Evolutionary conservation across 176 grass and related monocot species (phyloP).

Genomic region (Oryza rufipogon): DNA sequence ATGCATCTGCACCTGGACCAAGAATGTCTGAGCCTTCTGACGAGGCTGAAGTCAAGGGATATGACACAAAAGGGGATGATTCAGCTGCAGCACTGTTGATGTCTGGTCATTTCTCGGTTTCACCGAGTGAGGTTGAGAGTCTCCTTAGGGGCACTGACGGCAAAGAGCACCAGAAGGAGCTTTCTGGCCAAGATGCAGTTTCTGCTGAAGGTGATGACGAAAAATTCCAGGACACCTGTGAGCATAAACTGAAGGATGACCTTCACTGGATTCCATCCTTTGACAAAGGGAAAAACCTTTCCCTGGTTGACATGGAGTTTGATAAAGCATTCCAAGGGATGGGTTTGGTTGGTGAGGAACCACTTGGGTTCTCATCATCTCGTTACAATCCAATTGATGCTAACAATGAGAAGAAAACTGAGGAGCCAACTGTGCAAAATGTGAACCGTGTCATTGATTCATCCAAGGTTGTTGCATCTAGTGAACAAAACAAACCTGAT

Average conservation of each 20-base stretch:
- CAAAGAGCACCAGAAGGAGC: constrained; percentile 42
- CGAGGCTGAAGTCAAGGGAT: constrained; percentile 55
- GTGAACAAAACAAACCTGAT: constrained; percentile 38
- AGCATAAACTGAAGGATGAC: constrained; percentile 33
- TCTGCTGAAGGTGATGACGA: neutral
- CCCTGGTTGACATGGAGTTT: constrained; percentile 39
- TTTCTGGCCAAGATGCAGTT: constrained; percentile 20
- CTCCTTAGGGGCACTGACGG: constrained; percentile 34
- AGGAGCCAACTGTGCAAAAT: constrained; percentile 23
- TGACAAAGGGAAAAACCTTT: constrained; percentile 45
- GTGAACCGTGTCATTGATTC: constrained; percentile 8
- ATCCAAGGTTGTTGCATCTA: constrained; percentile 22
- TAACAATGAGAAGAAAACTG: constrained; percentile 11
- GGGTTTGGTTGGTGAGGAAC: constrained; percentile 26
- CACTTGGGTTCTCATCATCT: constrained; percentile 22
- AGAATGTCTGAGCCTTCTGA: constrained; percentile 11
- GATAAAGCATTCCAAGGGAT: neutral
- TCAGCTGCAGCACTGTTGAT: constrained; percentile 59
- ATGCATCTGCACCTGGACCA: constrained; percentile 43
- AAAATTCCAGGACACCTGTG: constrained; percentile 27
- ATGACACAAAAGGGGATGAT: constrained; percentile 31
- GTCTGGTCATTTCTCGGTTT: constrained; percentile 73
- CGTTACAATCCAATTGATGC: constrained; percentile 10
- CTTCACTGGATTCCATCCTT: constrained; percentile 36
- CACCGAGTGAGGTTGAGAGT: constrained; percentile 45